Conservation (phyloP, 306 rosid genomes). For the Styphnolobium japonicum region DNA sequence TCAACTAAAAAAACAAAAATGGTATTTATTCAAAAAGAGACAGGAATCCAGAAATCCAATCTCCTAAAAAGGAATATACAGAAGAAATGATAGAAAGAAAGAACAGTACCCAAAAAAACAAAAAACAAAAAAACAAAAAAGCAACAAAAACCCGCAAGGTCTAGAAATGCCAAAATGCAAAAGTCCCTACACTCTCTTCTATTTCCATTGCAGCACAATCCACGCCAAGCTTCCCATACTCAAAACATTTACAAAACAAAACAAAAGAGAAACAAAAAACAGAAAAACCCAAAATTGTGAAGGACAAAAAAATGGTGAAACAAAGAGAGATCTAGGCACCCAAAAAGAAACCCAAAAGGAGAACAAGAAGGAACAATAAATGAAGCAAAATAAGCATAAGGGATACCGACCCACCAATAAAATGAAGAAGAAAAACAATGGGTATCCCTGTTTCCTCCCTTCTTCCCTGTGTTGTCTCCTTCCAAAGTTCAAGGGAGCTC, state of each 20-base stretch:
- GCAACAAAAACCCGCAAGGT: conserved; percentile 12
- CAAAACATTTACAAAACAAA: neutral
- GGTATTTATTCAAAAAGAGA: neutral
- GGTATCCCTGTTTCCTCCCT: neutral
- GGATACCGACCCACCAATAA: conserved; percentile 38
- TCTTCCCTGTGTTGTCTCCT: neutral
- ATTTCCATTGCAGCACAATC: neutral
- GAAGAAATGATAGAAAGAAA: neutral
- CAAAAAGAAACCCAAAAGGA: neutral
- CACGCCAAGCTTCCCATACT: neutral
- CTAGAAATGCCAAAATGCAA: neutral
- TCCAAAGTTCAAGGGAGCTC: neutral
- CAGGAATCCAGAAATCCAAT: neutral
- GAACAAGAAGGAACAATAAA: neutral
- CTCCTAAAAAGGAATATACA: neutral
- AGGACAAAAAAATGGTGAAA: neutral
- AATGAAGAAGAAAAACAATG: conserved; percentile 27
- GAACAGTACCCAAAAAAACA: neutral
- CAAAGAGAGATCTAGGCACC: conserved; percentile 37
- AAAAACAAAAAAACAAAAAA: neutral
- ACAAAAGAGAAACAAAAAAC: neutral
- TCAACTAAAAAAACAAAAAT: neutral
- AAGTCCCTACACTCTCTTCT: neutral
- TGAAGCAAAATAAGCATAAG: neutral
- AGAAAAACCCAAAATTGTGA: neutral